A percentile compares a stretch with the other conserved stretches of the same genome.
Conservation (phyloP, 352 stramenopile genomes). For the Globisporangium lucens region DNA sequence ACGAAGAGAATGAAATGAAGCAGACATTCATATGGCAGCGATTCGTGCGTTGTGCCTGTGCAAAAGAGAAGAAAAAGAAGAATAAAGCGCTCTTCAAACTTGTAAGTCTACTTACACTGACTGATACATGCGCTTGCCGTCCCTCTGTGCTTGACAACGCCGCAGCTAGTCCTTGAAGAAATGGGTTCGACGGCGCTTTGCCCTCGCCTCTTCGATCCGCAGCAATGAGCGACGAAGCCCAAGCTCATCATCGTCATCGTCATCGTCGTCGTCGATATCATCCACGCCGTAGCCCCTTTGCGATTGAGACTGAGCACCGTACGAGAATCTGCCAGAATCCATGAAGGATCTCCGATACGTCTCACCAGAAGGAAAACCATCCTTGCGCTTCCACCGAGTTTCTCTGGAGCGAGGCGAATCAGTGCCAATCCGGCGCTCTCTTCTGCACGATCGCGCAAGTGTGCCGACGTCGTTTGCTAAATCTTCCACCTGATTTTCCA, state of each 20-base stretch:
- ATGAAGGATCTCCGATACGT: not conserved
- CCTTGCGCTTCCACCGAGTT: slow-evolving; percentile 9
- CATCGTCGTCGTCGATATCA: slow-evolving; percentile 18
- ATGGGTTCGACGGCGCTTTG: slow-evolving; percentile 37
- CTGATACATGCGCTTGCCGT: slow-evolving; percentile 12
- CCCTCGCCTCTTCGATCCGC: slow-evolving; percentile 40
- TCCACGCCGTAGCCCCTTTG: slow-evolving; percentile 5
- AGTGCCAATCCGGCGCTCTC: slow-evolving; percentile 9
- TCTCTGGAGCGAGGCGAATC: not conserved
- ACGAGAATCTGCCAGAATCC: slow-evolving; percentile 2
- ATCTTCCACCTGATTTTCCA: slow-evolving; percentile 27
- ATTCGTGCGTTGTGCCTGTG: slow-evolving; percentile 14
- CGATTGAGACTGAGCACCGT: slow-evolving; percentile 4
- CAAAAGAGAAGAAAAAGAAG: slow-evolving; percentile 14
- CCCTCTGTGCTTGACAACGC: not conserved
- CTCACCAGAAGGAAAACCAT: not conserved
- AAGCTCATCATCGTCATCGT: slow-evolving; percentile 7
- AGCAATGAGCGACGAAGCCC: slow-evolving; percentile 32
- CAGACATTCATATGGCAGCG: slow-evolving; percentile 5
- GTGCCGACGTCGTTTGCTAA: slow-evolving; percentile 25
- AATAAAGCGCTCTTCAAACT: slow-evolving; percentile 18
- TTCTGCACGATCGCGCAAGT: slow-evolving; percentile 19
- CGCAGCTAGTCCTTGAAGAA: slow-evolving; percentile 7
- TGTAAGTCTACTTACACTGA: slow-evolving; percentile 17
- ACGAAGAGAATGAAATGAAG: slow-evolving; percentile 1